Conservation (phyloP, 1,284 basidiomycete species). For the Ganoderma sp. region DNA sequence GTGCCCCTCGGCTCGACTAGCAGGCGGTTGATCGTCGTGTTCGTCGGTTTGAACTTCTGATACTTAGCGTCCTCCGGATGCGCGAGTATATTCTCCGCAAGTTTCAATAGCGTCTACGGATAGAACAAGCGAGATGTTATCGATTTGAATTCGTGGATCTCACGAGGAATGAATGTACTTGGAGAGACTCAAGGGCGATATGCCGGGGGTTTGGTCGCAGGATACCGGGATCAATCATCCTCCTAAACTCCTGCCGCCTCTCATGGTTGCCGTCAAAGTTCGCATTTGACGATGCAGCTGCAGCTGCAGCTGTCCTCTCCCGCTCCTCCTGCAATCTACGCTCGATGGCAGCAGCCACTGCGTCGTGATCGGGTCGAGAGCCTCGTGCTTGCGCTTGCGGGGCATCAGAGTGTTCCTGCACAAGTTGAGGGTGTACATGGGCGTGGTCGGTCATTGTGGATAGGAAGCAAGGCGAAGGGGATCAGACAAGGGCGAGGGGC, state of each 20-base stretch:
- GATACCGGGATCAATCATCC: constrained; percentile 80
- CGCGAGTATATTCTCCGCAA: constrained; percentile 74
- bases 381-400: constrained; percentile 6
- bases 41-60: constrained; percentile 76
- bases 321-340: constrained; percentile 31
- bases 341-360: constrained; percentile 33
- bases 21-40: constrained; percentile 65
- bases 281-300: constrained; percentile 31
- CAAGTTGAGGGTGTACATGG: constrained; percentile 15
- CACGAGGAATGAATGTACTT: constrained; percentile 49
- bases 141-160: background rate
- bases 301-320: constrained; percentile 23
- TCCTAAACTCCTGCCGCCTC: constrained; percentile 69
- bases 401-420: background rate
- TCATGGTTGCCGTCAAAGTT: constrained; percentile 63
- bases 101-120: constrained; percentile 63
- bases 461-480: background rate
- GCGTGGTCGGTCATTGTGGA: background rate
- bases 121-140: constrained; percentile 15
- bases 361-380: constrained; percentile 30
- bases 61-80: constrained; percentile 76
- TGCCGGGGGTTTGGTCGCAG: constrained; percentile 69
- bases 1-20: constrained; percentile 70
- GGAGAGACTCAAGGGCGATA: constrained; percentile 62
- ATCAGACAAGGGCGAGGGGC: constrained; percentile 2